A percentile compares a stretch with the other conserved stretches of the same genome.
Evolutionary conservation across 75 land plant species (phyloP).

Genomic region (Cryptomeria japonica): DNA sequence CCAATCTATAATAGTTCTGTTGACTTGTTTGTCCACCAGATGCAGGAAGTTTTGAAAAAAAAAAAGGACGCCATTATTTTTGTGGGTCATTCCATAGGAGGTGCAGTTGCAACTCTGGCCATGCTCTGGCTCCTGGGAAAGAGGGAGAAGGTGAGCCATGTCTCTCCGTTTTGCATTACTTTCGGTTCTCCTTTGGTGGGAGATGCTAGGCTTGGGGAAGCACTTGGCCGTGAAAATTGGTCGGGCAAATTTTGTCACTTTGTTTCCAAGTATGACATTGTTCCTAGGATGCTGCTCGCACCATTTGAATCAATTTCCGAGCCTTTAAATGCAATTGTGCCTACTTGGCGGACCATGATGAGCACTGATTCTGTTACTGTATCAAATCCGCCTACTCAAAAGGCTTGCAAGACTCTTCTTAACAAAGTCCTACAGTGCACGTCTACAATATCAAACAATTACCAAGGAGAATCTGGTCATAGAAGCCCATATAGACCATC

Average conservation of each 20-base stretch:
- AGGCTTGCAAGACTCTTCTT: slow-evolving; percentile 3
- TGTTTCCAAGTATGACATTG: slow-evolving; percentile 46
- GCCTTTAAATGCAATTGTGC: slow-evolving; percentile 27
- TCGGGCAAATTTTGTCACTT: slow-evolving; percentile 39
- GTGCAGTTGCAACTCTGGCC: slow-evolving; percentile 10
- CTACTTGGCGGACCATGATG: slow-evolving; percentile 16
- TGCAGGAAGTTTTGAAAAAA: neutral
- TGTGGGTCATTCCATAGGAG: slow-evolving; percentile 9
- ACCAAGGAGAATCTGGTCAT: neutral
- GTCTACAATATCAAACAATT: neutral
- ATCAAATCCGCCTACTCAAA: neutral
- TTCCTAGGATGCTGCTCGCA: slow-evolving; percentile 56
- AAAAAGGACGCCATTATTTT: neutral
- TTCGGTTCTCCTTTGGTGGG: slow-evolving; percentile 75
- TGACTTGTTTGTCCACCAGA: neutral
- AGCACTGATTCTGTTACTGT: neutral
- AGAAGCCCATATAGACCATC: slow-evolving; percentile 60
- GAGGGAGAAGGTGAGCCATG: neutral
- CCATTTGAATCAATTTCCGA: slow-evolving; percentile 38
- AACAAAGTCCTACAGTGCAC: neutral
- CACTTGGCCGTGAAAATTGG: slow-evolving; percentile 56
- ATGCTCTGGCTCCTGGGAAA: slow-evolving; percentile 4
- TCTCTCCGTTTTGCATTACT: slow-evolving; percentile 42
- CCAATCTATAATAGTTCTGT: neutral
- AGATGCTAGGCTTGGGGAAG: slow-evolving; percentile 36